Evolutionary conservation across 2,329 filamentous ascomycete species (phyloP).

Genomic region (Verticillium zaregamsianum): DNA sequence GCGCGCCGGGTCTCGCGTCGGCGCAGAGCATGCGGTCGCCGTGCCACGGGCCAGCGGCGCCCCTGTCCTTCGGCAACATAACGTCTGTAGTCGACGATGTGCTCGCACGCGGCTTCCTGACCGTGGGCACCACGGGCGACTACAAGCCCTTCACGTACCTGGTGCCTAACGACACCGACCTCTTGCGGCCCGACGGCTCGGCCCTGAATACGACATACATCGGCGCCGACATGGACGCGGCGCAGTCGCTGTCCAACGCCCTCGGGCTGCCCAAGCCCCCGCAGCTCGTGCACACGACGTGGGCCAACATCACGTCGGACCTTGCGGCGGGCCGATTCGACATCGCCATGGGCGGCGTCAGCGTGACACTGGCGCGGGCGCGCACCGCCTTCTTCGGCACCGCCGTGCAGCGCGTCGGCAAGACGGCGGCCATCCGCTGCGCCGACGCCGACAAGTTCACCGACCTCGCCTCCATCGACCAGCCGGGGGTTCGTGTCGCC

Average conservation of each 20-base stretch:
- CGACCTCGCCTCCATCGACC: constrained; percentile 8
- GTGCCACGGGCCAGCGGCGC: neutral
- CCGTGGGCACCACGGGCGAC: constrained; percentile 10
- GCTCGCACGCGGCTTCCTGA: constrained; percentile 9
- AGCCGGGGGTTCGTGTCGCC: constrained; percentile 5
- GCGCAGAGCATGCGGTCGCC: no score
- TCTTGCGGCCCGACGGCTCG: neutral
- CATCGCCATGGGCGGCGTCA: constrained; percentile 12
- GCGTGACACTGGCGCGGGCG: constrained; percentile 7
- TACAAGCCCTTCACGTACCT: constrained; percentile 13
- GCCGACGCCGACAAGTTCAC: constrained; percentile 7
- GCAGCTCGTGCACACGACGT: constrained; percentile 4
- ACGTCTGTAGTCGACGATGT: constrained; percentile 9
- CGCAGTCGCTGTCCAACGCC: constrained; percentile 11
- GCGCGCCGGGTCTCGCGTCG: no score
- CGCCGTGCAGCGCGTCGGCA: constrained; percentile 9
- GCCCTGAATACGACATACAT: constrained; percentile 11
- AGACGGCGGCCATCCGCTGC: constrained; percentile 10
- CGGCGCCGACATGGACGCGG: constrained; percentile 11
- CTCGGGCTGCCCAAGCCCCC: constrained; percentile 8
- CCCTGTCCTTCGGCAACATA: constrained; percentile 4
- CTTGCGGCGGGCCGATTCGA: constrained; percentile 7
- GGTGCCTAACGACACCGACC: constrained; percentile 3
- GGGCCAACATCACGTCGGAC: constrained; percentile 10
- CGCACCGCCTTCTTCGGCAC: constrained; percentile 6